Conservation (phyloP, 306 rosid species). For the Acmispon strigosus region DNA sequence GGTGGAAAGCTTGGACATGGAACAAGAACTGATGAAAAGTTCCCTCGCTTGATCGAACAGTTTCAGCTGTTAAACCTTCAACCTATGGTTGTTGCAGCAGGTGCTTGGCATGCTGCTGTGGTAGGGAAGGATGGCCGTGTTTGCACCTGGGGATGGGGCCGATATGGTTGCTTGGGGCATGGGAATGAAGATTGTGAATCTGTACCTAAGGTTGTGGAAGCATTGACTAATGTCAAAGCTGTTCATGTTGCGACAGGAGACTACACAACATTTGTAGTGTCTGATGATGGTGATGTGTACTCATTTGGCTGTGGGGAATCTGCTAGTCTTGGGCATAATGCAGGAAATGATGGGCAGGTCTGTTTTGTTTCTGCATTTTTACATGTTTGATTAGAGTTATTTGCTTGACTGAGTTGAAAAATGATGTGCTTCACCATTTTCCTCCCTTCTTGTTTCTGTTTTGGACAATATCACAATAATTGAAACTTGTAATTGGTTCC, state of each 20-base stretch:
- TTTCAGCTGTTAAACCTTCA: slow-evolving; percentile 67
- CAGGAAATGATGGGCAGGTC: slow-evolving; percentile 55
- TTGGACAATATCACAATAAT: too few species aligned
- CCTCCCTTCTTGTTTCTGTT: too few species aligned
- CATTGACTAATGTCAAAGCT: slow-evolving; percentile 67
- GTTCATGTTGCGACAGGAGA: slow-evolving; percentile 91
- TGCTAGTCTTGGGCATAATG: slow-evolving; percentile 86
- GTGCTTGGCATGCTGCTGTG: slow-evolving; percentile 99
- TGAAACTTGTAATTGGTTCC: too few species aligned
- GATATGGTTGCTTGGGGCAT: slow-evolving; percentile 93
- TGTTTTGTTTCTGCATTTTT: slow-evolving; percentile 10
- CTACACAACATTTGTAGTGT: slow-evolving; percentile 85
- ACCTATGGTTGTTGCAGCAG: slow-evolving; percentile 84
- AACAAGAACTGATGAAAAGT: slow-evolving; percentile 70
- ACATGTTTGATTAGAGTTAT: neutral
- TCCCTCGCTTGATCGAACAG: slow-evolving; percentile 73
- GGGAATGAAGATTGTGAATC: slow-evolving; percentile 91
- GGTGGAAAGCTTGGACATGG: slow-evolving; percentile 99
- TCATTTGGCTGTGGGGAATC: slow-evolving; percentile 97
- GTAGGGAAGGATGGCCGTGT: slow-evolving; percentile 92
- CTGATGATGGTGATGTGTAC: slow-evolving; percentile 77
- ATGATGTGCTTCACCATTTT: neutral
- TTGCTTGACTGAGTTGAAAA: neutral
- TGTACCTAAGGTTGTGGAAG: slow-evolving; percentile 77
- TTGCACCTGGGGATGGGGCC: slow-evolving; percentile 99